phyloP scores from a whole-genome alignment of 192 early-diverging fungal genomes.

The Lobosporangium transversale region DNA sequence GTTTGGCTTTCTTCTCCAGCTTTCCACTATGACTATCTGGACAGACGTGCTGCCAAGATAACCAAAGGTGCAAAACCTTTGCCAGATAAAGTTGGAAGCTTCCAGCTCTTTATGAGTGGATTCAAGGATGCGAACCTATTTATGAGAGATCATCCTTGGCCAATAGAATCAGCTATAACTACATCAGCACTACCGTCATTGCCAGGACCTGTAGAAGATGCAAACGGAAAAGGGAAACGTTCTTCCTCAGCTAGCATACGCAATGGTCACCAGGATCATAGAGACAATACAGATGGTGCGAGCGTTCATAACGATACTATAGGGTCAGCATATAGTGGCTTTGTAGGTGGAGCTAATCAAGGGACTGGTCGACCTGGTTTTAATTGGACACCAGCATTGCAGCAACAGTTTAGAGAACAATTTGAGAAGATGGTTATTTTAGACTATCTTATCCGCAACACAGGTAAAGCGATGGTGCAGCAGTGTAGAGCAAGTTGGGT shows the following conservation, averaged over 20 bases:
- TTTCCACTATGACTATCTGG: constrained; percentile 83
- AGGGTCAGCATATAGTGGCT: constrained; percentile 8
- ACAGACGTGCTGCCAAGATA: constrained; percentile 52
- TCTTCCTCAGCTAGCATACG: constrained; percentile 3
- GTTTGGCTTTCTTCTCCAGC: constrained; percentile 74
- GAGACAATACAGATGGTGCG: constrained; percentile 5
- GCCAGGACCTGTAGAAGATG: not conserved
- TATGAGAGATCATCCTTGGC: constrained; percentile 73
- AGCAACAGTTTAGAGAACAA: constrained; percentile 64
- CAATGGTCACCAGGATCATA: not conserved
- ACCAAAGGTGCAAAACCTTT: constrained; percentile 63
- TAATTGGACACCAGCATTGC: constrained; percentile 59
- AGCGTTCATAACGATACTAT: constrained; percentile 22
- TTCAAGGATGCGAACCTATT: constrained; percentile 88
- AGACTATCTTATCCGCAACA: constrained; percentile 93
- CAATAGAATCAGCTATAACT: constrained; percentile 19
- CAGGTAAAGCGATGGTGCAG: constrained; percentile 63
- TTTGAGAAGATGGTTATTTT: constrained; percentile 88
- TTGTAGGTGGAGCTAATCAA: constrained; percentile 6
- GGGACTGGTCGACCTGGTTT: constrained; percentile 37
- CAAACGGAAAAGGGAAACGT: constrained; percentile 11
- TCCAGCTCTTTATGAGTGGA: constrained; percentile 85
- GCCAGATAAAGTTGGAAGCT: constrained; percentile 83
- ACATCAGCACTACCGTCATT: not conserved
- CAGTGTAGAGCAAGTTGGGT: constrained; percentile 30